Percentiles rank a stretch among this genome's conserved stretches.
Conservation (phyloP, 2,329 filamentous ascomycete genomes). For the Ophiostoma perfectum region DNA sequence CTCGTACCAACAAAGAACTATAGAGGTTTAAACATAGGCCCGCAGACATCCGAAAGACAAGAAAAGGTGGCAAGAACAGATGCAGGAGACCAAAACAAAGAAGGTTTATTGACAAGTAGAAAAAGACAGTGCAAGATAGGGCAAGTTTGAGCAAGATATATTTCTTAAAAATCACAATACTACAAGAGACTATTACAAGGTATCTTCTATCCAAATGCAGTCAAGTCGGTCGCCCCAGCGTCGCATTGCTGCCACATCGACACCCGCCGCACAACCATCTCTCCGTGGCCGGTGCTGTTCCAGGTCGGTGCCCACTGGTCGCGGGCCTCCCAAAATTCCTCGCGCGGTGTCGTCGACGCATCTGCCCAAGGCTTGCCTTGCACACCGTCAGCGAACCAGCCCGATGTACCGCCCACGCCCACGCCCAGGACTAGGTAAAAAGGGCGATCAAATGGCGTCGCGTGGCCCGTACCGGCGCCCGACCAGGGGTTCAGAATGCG, state of each 20-base stretch:
- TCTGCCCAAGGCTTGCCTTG: slow-evolving; percentile 25
- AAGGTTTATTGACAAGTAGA: neutral
- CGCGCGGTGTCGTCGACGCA: slow-evolving; percentile 16
- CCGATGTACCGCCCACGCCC: slow-evolving; percentile 45
- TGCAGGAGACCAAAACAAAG: neutral
- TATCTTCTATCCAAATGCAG: slow-evolving; percentile 2
- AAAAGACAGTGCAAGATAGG: too few relatives aligned
- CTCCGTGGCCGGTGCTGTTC: slow-evolving; percentile 23
- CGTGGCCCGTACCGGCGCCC: slow-evolving; percentile 13
- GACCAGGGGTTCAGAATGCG: slow-evolving; percentile 20
- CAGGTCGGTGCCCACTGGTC: slow-evolving; percentile 13
- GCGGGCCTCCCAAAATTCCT: slow-evolving; percentile 24
- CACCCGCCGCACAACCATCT: slow-evolving; percentile 23
- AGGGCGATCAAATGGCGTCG: slow-evolving; percentile 46
- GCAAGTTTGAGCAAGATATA: neutral
- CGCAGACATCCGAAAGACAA: too few relatives aligned
- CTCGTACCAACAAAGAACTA: neutral
- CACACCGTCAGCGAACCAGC: slow-evolving; percentile 38
- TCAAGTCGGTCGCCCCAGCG: slow-evolving; percentile 20
- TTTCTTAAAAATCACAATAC: neutral
- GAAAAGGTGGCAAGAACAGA: too few relatives aligned
- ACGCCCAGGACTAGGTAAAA: slow-evolving; percentile 50
- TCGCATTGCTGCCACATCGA: slow-evolving; percentile 26
- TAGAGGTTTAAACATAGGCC: too few relatives aligned
- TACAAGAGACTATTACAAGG: neutral